A percentile compares a stretch with the other conserved stretches of the same genome.
phyloP scores from a whole-genome alignment of 805 yeast species.

The Candida xyloterini region DNA sequence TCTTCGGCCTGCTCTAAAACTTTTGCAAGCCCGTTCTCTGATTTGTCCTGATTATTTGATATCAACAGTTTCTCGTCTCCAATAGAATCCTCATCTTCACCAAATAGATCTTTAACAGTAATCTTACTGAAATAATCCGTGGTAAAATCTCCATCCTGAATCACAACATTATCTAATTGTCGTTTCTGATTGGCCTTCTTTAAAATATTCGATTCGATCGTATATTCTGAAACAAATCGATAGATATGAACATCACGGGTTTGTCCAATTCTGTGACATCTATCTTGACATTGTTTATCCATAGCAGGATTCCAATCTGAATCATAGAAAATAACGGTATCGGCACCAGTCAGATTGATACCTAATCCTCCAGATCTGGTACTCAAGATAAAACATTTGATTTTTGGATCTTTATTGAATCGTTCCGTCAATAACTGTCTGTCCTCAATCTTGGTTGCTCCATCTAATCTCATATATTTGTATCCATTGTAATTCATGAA shows the following conservation, averaged over 20 bases:
- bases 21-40: slow-evolving; percentile 33
- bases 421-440: slow-evolving; percentile 91
- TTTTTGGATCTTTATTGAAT: slow-evolving; percentile 79
- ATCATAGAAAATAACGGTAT: slow-evolving; percentile 95
- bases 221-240: slow-evolving; percentile 91
- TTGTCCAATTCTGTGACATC: slow-evolving; percentile 99
- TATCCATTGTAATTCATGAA: slow-evolving; percentile 93
- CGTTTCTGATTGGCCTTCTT: slow-evolving; percentile 93
- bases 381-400: slow-evolving; percentile 88
- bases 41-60: slow-evolving; percentile 4
- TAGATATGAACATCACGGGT: slow-evolving; percentile 97
- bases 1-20: slow-evolving; percentile 91
- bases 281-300: slow-evolving; percentile 99
- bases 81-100: slow-evolving; percentile 44
- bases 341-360: slow-evolving; percentile 96
- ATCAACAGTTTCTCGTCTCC: slow-evolving; percentile 22
- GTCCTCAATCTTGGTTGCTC: slow-evolving; percentile 96
- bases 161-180: slow-evolving; percentile 88
- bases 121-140: slow-evolving; percentile 91
- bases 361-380: slow-evolving; percentile 99
- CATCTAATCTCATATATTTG: slow-evolving; percentile 91
- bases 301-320: slow-evolving; percentile 96
- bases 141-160: slow-evolving; percentile 97
- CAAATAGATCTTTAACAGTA: slow-evolving; percentile 81
- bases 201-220: slow-evolving; percentile 92